Conservation (phyloP, 78 protist genomes). For the Reticulomyxa filosa region DNA sequence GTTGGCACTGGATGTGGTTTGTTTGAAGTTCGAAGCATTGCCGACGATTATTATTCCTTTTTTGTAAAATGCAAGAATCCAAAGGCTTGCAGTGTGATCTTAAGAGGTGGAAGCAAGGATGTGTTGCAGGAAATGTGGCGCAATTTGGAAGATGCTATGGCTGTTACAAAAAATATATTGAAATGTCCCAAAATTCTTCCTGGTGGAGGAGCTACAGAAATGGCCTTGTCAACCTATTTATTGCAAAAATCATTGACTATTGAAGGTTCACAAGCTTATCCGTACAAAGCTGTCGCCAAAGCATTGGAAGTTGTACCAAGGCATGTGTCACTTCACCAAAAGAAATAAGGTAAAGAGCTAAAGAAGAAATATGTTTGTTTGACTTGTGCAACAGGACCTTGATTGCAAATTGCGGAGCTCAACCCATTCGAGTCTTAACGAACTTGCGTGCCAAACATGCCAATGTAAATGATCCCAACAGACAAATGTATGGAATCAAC, state of each 20-base stretch:
- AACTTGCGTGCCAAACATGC: slow-evolving; percentile 67
- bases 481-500: slow-evolving; percentile 73
- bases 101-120: slow-evolving; percentile 97
- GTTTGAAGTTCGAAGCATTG: slow-evolving; percentile 47
- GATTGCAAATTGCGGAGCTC: slow-evolving; percentile 93
- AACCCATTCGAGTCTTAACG: slow-evolving; percentile 73
- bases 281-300: not conserved
- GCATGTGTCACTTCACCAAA: no score
- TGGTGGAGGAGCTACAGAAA: slow-evolving; percentile 97
- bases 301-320: slow-evolving; percentile 69
- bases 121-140: slow-evolving; percentile 80
- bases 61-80: slow-evolving; percentile 82
- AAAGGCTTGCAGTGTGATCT: slow-evolving; percentile 92
- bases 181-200: slow-evolving; percentile 80
- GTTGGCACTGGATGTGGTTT: slow-evolving; percentile 79
- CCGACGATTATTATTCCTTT: slow-evolving; percentile 64
- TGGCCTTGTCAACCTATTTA: slow-evolving; percentile 61
- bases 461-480: slow-evolving; percentile 6
- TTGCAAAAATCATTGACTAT: slow-evolving; percentile 44
- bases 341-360: no score
- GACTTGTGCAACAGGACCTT: no score
- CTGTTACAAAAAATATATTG: slow-evolving; percentile 80
- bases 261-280: slow-evolving; percentile 41
- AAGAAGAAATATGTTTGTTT: no score
- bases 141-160: slow-evolving; percentile 87